Conservation (phyloP, 176 grass and related monocot genomes). For the Rhynchospora pubera region DNA sequence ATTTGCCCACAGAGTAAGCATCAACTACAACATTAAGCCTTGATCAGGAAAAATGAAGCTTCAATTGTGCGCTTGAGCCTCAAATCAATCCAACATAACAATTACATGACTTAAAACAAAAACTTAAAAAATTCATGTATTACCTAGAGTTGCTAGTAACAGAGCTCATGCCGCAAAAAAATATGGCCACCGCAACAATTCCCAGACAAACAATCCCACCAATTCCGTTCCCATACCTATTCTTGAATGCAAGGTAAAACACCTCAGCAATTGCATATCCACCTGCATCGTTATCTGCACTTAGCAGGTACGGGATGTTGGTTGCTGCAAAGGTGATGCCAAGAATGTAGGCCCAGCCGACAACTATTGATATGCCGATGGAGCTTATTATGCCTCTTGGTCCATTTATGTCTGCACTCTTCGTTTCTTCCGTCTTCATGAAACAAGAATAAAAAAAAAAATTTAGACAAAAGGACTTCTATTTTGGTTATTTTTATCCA, state of each 20-base stretch:
- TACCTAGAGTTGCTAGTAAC: constrained; percentile 52
- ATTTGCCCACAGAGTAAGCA: background rate
- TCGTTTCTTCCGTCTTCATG: constrained; percentile 44
- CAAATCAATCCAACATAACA: background rate
- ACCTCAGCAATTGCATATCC: constrained; percentile 48
- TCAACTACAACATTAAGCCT: background rate
- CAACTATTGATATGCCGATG: constrained; percentile 38
- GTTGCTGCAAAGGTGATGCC: constrained; percentile 38
- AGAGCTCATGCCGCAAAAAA: constrained; percentile 48
- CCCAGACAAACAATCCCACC: constrained; percentile 47
- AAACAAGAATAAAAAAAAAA: background rate
- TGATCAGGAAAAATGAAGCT: background rate
- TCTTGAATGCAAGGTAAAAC: constrained; percentile 42
- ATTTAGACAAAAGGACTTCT: background rate
- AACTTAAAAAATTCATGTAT: background rate
- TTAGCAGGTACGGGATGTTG: constrained; percentile 32
- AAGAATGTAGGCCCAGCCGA: constrained; percentile 38
- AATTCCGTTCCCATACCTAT: constrained; percentile 30
- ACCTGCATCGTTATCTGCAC: constrained; percentile 27
- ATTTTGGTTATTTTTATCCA: background rate
- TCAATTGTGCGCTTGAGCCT: background rate
- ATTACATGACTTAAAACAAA: background rate
- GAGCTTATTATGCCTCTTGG: constrained; percentile 44
- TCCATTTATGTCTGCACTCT: constrained; percentile 41
- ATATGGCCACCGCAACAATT: constrained; percentile 43